These are phyloP conservation scores for Aspergillus transmontanensis DNA, from an alignment of 2,329 filamentous ascomycete genomes.

Conservation along the genomic window DNA sequence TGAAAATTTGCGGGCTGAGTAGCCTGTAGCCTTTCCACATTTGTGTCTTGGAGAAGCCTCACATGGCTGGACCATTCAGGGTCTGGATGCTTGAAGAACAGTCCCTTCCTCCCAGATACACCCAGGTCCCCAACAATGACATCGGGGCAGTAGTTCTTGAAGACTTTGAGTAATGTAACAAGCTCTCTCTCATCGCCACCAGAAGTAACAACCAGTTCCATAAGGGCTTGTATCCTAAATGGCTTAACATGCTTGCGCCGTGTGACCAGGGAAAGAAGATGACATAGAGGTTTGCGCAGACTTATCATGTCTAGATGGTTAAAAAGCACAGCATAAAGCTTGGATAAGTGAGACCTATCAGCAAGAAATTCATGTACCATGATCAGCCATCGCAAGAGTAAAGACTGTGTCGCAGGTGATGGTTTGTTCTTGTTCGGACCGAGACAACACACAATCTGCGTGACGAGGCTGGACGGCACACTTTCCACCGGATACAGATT, in stretches of 20 bases:
- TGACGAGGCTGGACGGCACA: slow-evolving; percentile 62
- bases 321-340: slow-evolving; percentile 75
- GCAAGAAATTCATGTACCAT: slow-evolving; percentile 74
- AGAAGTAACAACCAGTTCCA: slow-evolving; percentile 51
- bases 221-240: slow-evolving; percentile 75
- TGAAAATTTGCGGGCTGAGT: slow-evolving; percentile 61
- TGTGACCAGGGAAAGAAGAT: slow-evolving; percentile 77
- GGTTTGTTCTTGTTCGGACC: slow-evolving; percentile 78
- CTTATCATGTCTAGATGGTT: slow-evolving; percentile 79
- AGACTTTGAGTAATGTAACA: slow-evolving; percentile 75
- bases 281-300: slow-evolving; percentile 70
- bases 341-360: slow-evolving; percentile 63
- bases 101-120: slow-evolving; percentile 38
- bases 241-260: slow-evolving; percentile 80
- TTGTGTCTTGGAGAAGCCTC: slow-evolving; percentile 66
- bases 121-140: slow-evolving; percentile 75
- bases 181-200: slow-evolving; percentile 73
- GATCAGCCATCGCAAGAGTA: slow-evolving; percentile 76
- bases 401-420: slow-evolving; percentile 68
- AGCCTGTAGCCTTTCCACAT: slow-evolving; percentile 44
- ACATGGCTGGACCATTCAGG: slow-evolving; percentile 71
- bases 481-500: slow-evolving; percentile 73
- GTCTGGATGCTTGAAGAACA: slow-evolving; percentile 66
- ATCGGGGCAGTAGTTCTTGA: slow-evolving; percentile 88
- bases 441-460: slow-evolving; percentile 71